Evolutionary conservation across 2,329 filamentous ascomycete species (phyloP), one percentile per base, ranked within the genome.

Genomic region (Dothiorella sarmentorum): DNA sequence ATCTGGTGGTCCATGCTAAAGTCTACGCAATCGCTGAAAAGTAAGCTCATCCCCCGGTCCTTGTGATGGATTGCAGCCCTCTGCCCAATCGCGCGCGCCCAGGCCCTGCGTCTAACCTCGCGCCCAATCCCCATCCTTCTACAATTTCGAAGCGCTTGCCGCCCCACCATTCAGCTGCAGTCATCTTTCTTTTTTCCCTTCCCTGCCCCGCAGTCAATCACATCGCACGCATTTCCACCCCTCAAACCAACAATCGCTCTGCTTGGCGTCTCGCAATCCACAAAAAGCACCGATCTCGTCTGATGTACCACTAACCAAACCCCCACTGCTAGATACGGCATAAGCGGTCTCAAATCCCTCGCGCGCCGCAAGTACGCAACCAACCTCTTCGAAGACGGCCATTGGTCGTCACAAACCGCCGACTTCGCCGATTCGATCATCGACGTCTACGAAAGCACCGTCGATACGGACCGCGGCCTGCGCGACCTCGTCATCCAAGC

Each of bases 21-120:
- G 75, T 80, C 37, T 80, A 80, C 64, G 76, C 77, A 31, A 72
- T 80, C 22, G 78, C 76, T 9, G 78, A 80, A 65, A 80, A 80
- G 70, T 74, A 71, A 67, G 72, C 72, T 61, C 51, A 47, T 43
- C 49, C 59, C 58, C 10, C n/a, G 58, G 49, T n/a, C 29, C 63
- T 60, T 35, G 33, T 60, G 52, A 45, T 64, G 62, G 26, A 35
- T 44, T 58, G 33, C 22, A n/a, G 22, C 49, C 35, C 35, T 3
- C 5, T 7, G 58, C 61, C 59, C 61, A 49, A 63, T 60, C 60
- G 59, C 61, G 52, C 60, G 49, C 61, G 53, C 7, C n/a, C 33
- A 53, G 49, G 49, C 49, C 49, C 49, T 53, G 49, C 49, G 35
- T 40, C 49, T 53, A 35, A 53, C 49, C 22, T 33, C 24, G 17